Evolutionary conservation across 179 eudicot genomes (phyloP).

Genomic region (Drosera spatulata): DNA sequence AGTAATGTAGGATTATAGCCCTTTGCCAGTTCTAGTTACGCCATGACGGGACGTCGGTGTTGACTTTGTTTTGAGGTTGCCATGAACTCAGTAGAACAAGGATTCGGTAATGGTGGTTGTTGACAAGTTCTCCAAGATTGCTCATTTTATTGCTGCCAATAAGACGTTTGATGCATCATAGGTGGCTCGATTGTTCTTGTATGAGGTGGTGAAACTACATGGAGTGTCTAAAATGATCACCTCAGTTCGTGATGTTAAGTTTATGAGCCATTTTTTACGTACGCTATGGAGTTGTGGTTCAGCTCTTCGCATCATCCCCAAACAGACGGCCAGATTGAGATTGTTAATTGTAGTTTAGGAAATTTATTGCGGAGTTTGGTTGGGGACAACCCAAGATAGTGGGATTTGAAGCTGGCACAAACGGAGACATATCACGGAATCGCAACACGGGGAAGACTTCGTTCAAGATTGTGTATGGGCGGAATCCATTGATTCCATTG

Average conservation of each 20-base stretch:
- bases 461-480: background rate
- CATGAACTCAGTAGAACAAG: background rate
- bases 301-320: background rate
- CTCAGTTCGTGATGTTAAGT: background rate
- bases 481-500: background rate
- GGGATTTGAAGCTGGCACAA: background rate
- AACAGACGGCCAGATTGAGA: background rate
- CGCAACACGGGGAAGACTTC: background rate
- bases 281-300: background rate
- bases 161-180: conserved; percentile 2
- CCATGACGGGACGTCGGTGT: background rate
- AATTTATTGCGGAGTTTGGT: background rate
- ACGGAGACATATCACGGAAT: background rate
- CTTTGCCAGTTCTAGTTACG: background rate
- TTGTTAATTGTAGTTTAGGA: background rate
- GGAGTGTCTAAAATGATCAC: background rate
- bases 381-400: background rate
- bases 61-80: background rate
- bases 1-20: background rate
- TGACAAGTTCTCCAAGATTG: conserved; percentile 1
- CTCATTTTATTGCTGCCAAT: background rate
- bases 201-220: background rate
- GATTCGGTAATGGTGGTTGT: conserved; percentile 1
- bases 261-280: background rate
- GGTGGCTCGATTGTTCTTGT: background rate